These are phyloP conservation scores for Chrysoporthe deuterocubensis DNA, from an alignment of 2,329 filamentous ascomycete genomes.

Conservation along the genomic window DNA sequence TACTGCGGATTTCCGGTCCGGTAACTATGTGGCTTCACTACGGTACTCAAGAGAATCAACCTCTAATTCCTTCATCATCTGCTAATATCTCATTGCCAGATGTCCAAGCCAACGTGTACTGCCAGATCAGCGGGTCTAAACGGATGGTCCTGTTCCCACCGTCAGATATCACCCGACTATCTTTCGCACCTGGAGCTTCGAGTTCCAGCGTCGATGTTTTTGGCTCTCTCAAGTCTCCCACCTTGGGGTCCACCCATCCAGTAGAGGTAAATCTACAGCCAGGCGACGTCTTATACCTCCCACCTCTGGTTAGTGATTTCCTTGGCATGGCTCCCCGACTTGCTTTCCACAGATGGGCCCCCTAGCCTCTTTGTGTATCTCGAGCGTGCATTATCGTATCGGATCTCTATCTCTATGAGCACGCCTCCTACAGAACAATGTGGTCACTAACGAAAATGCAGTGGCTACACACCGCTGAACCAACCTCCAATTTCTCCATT, in stretches of 20 bases:
- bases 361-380: not conserved
- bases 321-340: not conserved
- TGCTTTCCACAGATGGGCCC: not conserved
- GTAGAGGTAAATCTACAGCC: constrained; percentile 68
- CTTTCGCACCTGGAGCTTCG: constrained; percentile 76
- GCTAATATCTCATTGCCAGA: constrained; percentile 37
- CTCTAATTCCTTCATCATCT: not conserved
- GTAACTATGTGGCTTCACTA: constrained; percentile 92
- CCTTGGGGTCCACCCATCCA: constrained; percentile 59
- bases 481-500: constrained; percentile 64
- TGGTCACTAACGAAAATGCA: not conserved
- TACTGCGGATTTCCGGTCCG: constrained; percentile 76
- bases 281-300: constrained; percentile 81
- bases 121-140: constrained; percentile 76
- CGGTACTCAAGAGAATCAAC: constrained; percentile 57
- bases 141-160: constrained; percentile 79
- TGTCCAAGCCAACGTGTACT: constrained; percentile 87
- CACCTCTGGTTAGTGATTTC: constrained; percentile 55
- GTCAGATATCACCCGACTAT: constrained; percentile 69
- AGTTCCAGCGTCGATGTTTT: constrained; percentile 81
- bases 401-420: not conserved
- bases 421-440: not conserved
- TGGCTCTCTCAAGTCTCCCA: constrained; percentile 45
- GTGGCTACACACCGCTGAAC: constrained; percentile 79
- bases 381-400: not conserved